A percentile compares a stretch with the other conserved stretches of the same genome.
phyloP scores from a whole-genome alignment of 2,329 filamentous ascomycete species.

The Lizonia empirigonia region DNA sequence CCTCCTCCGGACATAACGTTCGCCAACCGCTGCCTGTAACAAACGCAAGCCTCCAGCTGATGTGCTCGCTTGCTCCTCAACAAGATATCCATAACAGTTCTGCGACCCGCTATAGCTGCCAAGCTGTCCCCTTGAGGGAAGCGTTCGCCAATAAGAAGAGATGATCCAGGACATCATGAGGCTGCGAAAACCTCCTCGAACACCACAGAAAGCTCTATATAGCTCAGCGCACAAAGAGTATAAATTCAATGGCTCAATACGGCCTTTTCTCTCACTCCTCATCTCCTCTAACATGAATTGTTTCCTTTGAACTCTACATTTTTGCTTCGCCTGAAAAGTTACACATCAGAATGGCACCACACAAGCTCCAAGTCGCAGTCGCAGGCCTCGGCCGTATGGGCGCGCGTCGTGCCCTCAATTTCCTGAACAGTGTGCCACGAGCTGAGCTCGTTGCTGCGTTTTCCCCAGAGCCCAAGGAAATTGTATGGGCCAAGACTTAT shows the following conservation, averaged over 20 bases:
- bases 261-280: neutral
- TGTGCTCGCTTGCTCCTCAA: neutral
- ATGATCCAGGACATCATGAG: neutral
- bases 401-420: slow-evolving; percentile 58
- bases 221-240: slow-evolving; percentile 3
- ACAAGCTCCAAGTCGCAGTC: slow-evolving; percentile 50
- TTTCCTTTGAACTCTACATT: neutral
- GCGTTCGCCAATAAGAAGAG: slow-evolving; percentile 3
- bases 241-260: neutral
- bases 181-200: slow-evolving; percentile 17
- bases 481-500: slow-evolving; percentile 53
- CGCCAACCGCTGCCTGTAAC: slow-evolving; percentile 6
- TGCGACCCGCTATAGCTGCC: neutral
- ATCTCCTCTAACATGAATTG: neutral
- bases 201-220: slow-evolving; percentile 8
- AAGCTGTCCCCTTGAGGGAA: neutral
- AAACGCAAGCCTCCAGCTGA: neutral
- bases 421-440: slow-evolving; percentile 54
- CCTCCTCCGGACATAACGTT: slow-evolving; percentile 13
- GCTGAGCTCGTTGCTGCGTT: slow-evolving; percentile 59
- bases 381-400: slow-evolving; percentile 61
- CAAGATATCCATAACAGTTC: neutral
- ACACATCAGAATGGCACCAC: slow-evolving; percentile 26
- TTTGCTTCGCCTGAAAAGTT: neutral
- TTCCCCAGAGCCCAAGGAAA: slow-evolving; percentile 53